phyloP scores from a whole-genome alignment of 75 land plant genomes.

The Picea glauca region DNA sequence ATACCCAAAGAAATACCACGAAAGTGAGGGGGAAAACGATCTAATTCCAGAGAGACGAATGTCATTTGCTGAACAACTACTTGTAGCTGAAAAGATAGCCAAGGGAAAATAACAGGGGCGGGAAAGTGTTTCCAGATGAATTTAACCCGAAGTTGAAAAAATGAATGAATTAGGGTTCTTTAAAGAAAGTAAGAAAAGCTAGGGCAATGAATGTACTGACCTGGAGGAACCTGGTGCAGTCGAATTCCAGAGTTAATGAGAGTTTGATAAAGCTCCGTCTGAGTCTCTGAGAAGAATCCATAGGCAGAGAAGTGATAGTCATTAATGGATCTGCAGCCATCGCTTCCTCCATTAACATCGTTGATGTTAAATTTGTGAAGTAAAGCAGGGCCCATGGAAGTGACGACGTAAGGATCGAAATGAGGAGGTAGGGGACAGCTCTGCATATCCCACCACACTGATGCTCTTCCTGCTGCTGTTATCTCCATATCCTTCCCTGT shows the following conservation, averaged over 20 bases:
- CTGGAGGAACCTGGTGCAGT: neutral
- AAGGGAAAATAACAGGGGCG: no score
- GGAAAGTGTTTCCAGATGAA: no score
- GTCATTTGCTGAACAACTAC: no score
- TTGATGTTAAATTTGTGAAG: neutral
- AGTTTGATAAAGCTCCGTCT: neutral
- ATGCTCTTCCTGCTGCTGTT: neutral
- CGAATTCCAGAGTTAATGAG: neutral
- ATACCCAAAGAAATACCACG: no score
- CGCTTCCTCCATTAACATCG: neutral
- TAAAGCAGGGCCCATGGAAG: neutral
- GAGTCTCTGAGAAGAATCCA: neutral
- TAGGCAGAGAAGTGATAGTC: neutral
- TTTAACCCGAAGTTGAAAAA: no score
- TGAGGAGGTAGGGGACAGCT: neutral
- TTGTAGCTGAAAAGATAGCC: no score
- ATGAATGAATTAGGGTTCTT: no score
- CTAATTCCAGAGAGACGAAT: no score
- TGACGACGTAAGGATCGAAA: neutral
- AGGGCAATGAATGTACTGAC: neutral
- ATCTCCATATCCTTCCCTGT: neutral
- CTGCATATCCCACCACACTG: neutral
- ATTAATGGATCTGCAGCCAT: no score
- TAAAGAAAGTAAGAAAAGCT: no score
- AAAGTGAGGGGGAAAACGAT: no score